Evolutionary conservation across 345 rosid species (phyloP).

Genomic region (Euphorbia pulcherrima): DNA sequence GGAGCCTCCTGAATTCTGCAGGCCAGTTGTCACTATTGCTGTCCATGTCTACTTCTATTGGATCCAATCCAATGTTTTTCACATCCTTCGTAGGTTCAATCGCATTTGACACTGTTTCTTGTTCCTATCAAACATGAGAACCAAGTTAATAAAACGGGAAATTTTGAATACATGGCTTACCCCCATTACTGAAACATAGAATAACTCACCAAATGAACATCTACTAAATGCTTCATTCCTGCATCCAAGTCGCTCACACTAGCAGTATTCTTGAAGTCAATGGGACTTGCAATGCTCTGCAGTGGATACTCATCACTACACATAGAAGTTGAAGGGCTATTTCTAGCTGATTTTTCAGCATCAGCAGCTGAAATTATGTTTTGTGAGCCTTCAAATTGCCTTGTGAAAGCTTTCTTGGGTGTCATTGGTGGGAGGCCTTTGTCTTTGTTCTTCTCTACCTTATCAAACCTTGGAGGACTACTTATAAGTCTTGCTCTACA

Average conservation of each 20-base stretch:
- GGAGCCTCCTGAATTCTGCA: slow-evolving; percentile 60
- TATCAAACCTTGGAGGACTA: slow-evolving; percentile 31
- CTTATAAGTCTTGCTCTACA: slow-evolving; percentile 47
- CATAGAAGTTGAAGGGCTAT: slow-evolving; percentile 34
- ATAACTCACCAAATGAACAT: slow-evolving; percentile 25
- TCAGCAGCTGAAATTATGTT: slow-evolving; percentile 22
- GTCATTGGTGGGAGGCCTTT: slow-evolving; percentile 33
- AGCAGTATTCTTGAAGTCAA: slow-evolving; percentile 11
- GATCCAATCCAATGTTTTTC: slow-evolving; percentile 72
- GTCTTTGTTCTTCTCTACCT: slow-evolving; percentile 29
- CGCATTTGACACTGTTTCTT: slow-evolving; percentile 37
- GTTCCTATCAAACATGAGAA: slow-evolving; percentile 37
- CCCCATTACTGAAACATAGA: neutral
- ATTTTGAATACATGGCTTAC: neutral
- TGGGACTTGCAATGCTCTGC: slow-evolving; percentile 27
- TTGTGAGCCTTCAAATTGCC: slow-evolving; percentile 37
- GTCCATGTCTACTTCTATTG: slow-evolving; percentile 48
- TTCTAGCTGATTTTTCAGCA: slow-evolving; percentile 28
- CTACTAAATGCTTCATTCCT: slow-evolving; percentile 19
- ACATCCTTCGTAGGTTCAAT: slow-evolving; percentile 37
- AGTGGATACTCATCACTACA: slow-evolving; percentile 34
- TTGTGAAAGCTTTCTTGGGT: slow-evolving; percentile 34
- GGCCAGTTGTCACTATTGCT: slow-evolving; percentile 44
- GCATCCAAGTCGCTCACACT: slow-evolving; percentile 16
- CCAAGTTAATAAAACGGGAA: neutral